phyloP scores from a whole-genome alignment of 345 rosid species.

The Theobroma cacao region DNA sequence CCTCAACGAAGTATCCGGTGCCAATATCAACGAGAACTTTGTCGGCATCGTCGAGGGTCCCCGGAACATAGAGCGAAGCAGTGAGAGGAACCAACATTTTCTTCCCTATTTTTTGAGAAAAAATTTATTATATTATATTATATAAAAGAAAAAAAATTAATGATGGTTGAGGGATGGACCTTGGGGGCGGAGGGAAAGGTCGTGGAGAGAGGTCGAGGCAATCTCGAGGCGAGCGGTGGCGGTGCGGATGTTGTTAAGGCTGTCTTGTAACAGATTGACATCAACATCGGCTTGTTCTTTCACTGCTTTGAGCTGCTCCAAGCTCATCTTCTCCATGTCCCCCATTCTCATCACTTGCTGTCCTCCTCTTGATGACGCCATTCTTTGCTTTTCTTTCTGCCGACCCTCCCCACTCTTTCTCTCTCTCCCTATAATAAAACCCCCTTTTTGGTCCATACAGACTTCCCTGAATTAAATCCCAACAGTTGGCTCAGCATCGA shows the following conservation, averaged over 20 bases:
- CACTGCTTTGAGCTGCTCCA: slow-evolving; percentile 80
- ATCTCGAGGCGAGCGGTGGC: slow-evolving; percentile 81
- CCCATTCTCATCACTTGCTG: slow-evolving; percentile 20
- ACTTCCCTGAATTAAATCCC: no score
- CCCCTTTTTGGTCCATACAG: no score
- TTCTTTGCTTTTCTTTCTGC: not conserved
- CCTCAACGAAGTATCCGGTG: slow-evolving; percentile 99
- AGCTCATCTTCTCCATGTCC: slow-evolving; percentile 79
- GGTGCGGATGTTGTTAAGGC: slow-evolving; percentile 93
- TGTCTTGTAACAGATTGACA: slow-evolving; percentile 90
- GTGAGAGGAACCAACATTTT: slow-evolving; percentile 91
- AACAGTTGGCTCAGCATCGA: no score
- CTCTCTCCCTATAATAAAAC: no score
- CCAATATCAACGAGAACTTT: slow-evolving; percentile 90
- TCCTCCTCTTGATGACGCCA: slow-evolving; percentile 41
- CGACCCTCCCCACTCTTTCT: not conserved
- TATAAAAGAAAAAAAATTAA: not conserved
- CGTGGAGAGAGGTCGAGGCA: slow-evolving; percentile 77
- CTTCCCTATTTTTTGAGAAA: slow-evolving; percentile 37
- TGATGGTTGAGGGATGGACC: slow-evolving; percentile 26
- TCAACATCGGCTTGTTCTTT: slow-evolving; percentile 90
- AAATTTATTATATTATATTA: not conserved
- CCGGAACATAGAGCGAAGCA: slow-evolving; percentile 91
- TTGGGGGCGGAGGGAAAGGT: slow-evolving; percentile 75
- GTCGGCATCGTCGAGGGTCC: slow-evolving; percentile 74